Evolutionary conservation across 768 basidiomycete species (phyloP).

Genomic region (Tubosaeta sp.): DNA sequence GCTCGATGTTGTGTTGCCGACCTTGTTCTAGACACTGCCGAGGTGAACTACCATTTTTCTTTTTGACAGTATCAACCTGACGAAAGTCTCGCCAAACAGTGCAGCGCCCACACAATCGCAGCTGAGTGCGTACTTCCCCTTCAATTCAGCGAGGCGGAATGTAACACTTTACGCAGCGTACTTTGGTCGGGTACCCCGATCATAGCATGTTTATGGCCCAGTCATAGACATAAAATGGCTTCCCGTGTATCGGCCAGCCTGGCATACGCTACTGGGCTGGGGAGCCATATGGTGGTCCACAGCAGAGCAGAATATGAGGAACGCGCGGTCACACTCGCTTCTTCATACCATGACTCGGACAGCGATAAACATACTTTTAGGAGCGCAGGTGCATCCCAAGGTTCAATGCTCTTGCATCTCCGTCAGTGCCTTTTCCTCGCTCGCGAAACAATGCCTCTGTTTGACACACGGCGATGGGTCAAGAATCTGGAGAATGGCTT

Average conservation of each 20-base stretch:
- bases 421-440: slow-evolving; percentile 39
- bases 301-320: slow-evolving; percentile 42
- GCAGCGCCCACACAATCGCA: slow-evolving; percentile 50
- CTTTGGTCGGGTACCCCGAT: slow-evolving; percentile 51
- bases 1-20: slow-evolving; percentile 44
- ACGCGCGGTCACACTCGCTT: slow-evolving; percentile 40
- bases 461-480: slow-evolving; percentile 47
- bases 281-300: slow-evolving; percentile 43
- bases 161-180: slow-evolving; percentile 31
- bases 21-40: slow-evolving; percentile 48
- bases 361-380: slow-evolving; percentile 1
- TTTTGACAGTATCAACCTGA: neutral
- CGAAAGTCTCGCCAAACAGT: slow-evolving; percentile 28
- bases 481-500: slow-evolving; percentile 45
- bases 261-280: slow-evolving; percentile 44
- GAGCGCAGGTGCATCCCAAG: slow-evolving; percentile 1
- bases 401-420: slow-evolving; percentile 37
- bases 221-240: slow-evolving; percentile 45
- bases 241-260: slow-evolving; percentile 49
- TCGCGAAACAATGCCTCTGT: slow-evolving; percentile 41
- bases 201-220: slow-evolving; percentile 42
- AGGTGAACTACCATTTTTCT: slow-evolving; percentile 30
- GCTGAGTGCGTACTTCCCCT: slow-evolving; percentile 36
- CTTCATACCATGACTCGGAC: slow-evolving; percentile 21
- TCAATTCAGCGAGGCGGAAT: neutral